phyloP scores from a whole-genome alignment of 345 rosid species.

The Salix caprea region DNA sequence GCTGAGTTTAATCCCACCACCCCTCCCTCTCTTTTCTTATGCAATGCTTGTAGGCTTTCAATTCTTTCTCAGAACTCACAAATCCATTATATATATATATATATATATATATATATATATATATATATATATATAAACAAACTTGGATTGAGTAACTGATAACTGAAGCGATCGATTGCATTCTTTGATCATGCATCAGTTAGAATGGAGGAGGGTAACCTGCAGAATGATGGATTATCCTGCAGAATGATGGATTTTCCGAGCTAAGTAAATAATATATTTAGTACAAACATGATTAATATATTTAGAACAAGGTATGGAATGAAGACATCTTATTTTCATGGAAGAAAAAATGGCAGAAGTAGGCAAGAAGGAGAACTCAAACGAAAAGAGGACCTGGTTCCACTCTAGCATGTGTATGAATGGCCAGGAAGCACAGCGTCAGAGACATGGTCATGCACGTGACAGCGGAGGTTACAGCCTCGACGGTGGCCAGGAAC shows the following conservation, averaged over 20 bases:
- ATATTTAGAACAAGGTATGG: not conserved
- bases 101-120: too few relatives aligned
- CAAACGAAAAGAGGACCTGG: slow-evolving; percentile 28
- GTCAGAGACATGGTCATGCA: slow-evolving; percentile 34
- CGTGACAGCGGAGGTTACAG: slow-evolving; percentile 28
- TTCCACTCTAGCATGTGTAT: slow-evolving; percentile 20
- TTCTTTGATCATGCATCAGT: not conserved
- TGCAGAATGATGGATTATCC: not conserved
- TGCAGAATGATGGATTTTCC: not conserved
- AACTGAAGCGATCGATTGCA: too few relatives aligned
- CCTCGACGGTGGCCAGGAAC: slow-evolving; percentile 24
- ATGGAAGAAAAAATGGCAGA: not conserved
- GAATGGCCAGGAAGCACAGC: slow-evolving; percentile 38
- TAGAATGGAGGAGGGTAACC: not conserved
- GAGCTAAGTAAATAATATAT: not conserved
- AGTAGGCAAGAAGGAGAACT: not conserved
- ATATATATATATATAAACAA: too few relatives aligned
- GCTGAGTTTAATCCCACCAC: too few relatives aligned
- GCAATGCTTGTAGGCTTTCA: too few relatives aligned
- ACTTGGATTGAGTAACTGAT: too few relatives aligned
- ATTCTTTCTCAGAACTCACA: too few relatives aligned
- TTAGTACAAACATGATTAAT: not conserved
- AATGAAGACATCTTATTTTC: not conserved
- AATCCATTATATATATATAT: too few relatives aligned
- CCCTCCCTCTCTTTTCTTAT: too few relatives aligned